These are phyloP conservation scores for Penicilliopsis zonata DNA, from an alignment of 495 filamentous ascomycete species.

Conservation along the genomic window DNA sequence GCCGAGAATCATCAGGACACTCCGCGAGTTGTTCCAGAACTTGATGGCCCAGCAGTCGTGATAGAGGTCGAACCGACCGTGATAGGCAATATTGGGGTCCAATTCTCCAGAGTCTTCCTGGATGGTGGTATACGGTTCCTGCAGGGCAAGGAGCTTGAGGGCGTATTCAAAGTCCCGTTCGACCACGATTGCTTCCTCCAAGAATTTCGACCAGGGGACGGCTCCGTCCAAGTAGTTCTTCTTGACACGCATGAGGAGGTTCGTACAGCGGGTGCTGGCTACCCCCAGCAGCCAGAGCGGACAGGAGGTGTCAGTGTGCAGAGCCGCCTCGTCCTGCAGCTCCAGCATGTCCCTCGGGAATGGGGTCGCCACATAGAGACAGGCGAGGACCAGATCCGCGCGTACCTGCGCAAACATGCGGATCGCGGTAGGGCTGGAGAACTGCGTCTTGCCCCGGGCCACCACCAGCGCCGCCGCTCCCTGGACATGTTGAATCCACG, in stretches of 20 bases:
- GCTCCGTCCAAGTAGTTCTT: not conserved
- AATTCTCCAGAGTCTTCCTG: too few species aligned
- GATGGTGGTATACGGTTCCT: not conserved
- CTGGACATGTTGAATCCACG: conserved; percentile 41
- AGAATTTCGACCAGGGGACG: not conserved
- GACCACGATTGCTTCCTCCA: not conserved
- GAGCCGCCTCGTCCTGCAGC: not conserved
- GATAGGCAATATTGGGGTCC: not conserved
- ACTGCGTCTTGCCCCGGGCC: conserved; percentile 37
- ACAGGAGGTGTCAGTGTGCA: not conserved
- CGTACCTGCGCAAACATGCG: not conserved
- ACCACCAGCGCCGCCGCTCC: conserved; percentile 39
- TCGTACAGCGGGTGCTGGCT: not conserved
- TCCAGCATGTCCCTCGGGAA: not conserved
- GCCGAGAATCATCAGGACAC: too few species aligned
- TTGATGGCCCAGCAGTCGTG: not conserved
- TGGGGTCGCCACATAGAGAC: not conserved
- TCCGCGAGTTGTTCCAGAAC: not conserved
- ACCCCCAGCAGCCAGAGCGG: not conserved
- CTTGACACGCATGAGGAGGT: not conserved
- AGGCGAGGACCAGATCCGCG: not conserved
- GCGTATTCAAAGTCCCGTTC: not conserved
- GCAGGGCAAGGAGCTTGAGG: not conserved
- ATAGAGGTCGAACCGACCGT: not conserved
- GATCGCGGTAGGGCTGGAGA: conserved; percentile 7